A percentile compares a stretch with the other conserved stretches of the same genome.
phyloP scores from a whole-genome alignment of 2,329 filamentous ascomycete species.

The Aspergillus calidoustus region DNA sequence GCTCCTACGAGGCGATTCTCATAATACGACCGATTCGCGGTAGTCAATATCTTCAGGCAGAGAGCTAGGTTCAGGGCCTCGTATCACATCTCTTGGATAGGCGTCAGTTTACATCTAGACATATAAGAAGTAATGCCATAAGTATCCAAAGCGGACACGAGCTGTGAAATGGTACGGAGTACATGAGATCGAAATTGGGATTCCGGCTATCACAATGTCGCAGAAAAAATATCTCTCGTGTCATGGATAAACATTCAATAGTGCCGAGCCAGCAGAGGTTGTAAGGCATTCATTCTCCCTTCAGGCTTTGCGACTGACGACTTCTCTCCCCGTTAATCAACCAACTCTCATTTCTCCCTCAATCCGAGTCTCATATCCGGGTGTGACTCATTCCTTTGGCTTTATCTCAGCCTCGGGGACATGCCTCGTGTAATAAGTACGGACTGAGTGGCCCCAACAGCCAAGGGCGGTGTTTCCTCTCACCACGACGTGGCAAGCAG shows the following conservation, averaged over 20 bases:
- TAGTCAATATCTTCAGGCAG: background rate
- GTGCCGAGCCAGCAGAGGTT: background rate
- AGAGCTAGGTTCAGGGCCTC: background rate
- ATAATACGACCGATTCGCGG: background rate
- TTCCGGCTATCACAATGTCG: background rate
- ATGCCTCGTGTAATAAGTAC: constrained; percentile 4
- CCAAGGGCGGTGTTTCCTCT: constrained; percentile 19
- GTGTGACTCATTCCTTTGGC: constrained; percentile 10
- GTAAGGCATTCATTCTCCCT: background rate
- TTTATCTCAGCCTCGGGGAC: background rate
- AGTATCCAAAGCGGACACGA: background rate
- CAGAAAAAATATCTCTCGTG: background rate
- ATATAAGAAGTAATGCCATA: constrained; percentile 4
- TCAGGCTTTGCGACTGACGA: background rate
- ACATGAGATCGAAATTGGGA: background rate
- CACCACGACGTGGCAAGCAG: constrained; percentile 30
- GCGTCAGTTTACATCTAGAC: background rate
- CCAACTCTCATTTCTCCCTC: background rate
- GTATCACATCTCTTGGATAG: background rate
- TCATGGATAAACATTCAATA: background rate
- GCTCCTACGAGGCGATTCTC: background rate
- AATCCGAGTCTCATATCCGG: background rate
- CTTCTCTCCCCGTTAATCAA: background rate
- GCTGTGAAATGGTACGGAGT: background rate
- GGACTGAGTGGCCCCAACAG: constrained; percentile 22